Evolutionary conservation across 768 basidiomycete species (phyloP).

Genomic region (Tylopilus vinaceipallidus): DNA sequence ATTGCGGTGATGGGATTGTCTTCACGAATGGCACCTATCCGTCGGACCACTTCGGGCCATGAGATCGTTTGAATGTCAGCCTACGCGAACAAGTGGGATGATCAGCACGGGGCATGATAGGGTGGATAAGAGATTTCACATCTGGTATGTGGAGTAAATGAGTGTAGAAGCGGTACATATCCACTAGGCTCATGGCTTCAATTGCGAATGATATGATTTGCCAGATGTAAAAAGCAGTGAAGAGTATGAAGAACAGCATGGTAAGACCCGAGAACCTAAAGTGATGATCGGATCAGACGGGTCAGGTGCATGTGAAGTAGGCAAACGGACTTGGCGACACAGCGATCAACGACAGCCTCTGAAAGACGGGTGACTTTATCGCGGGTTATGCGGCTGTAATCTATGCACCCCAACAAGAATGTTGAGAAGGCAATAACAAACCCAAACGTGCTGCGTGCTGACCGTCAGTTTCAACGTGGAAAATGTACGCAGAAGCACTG

Average conservation of each 20-base stretch:
- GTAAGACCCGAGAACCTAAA: slow-evolving; percentile 81
- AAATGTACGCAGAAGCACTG: slow-evolving; percentile 38
- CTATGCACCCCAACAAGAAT: slow-evolving; percentile 91
- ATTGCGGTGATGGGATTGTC: slow-evolving; percentile 91
- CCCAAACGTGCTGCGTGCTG: slow-evolving; percentile 76
- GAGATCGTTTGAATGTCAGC: slow-evolving; percentile 97
- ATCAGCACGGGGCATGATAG: slow-evolving; percentile 10
- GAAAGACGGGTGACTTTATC: slow-evolving; percentile 67
- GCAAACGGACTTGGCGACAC: slow-evolving; percentile 71
- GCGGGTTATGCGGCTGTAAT: slow-evolving; percentile 77
- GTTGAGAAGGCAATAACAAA: slow-evolving; percentile 99
- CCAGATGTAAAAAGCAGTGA: slow-evolving; percentile 87
- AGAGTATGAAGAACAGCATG: slow-evolving; percentile 78
- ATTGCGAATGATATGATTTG: slow-evolving; percentile 79
- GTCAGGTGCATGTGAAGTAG: not conserved
- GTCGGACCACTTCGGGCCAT: slow-evolving; percentile 92
- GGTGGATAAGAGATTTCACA: slow-evolving; percentile 43
- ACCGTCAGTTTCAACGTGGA: slow-evolving; percentile 22
- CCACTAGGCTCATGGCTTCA: slow-evolving; percentile 73
- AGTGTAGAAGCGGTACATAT: slow-evolving; percentile 97
- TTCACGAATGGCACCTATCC: slow-evolving; percentile 86
- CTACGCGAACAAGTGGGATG: slow-evolving; percentile 42
- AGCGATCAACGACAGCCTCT: slow-evolving; percentile 79
- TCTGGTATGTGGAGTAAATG: slow-evolving; percentile 93
- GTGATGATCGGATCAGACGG: slow-evolving; percentile 17